phyloP scores from a whole-genome alignment of 768 basidiomycete species.

The Tubosaeta brunneosetosa region DNA sequence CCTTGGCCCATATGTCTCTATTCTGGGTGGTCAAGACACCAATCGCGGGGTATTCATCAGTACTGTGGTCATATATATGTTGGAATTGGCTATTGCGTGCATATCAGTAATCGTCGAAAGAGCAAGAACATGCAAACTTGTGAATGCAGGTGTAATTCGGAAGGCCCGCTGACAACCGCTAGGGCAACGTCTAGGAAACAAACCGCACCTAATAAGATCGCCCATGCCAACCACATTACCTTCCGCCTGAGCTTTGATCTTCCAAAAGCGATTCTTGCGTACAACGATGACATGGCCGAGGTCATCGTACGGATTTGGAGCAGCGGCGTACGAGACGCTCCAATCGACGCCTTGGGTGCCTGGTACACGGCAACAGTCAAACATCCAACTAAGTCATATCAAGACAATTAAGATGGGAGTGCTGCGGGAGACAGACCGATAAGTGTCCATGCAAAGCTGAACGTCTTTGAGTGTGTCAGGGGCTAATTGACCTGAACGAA shows the following conservation, averaged over 20 bases:
- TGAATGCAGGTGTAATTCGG: no score
- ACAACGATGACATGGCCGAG: constrained; percentile 81
- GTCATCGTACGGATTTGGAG: constrained; percentile 27
- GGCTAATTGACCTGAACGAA: constrained; percentile 59
- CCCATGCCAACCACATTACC: constrained; percentile 57
- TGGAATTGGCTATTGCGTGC: constrained; percentile 56
- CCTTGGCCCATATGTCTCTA: constrained; percentile 88
- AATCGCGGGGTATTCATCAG: constrained; percentile 60
- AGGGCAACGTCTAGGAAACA: background rate
- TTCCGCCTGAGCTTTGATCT: constrained; percentile 55
- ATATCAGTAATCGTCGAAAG: constrained; percentile 2
- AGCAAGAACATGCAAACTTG: background rate
- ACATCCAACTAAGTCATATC: constrained; percentile 71
- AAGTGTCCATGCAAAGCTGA: constrained; percentile 83
- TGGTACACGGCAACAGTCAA: constrained; percentile 82
- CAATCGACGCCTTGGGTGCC: constrained; percentile 72
- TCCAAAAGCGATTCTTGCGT: constrained; percentile 84
- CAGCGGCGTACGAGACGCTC: constrained; percentile 64
- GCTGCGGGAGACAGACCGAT: constrained; percentile 44
- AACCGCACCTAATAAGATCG: constrained; percentile 59
- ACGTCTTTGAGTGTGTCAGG: constrained; percentile 67
- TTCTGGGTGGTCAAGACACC: constrained; percentile 76
- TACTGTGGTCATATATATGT: constrained; percentile 63
- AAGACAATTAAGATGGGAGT: background rate
- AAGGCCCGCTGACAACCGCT: background rate